A percentile compares a stretch with the other conserved stretches of the same genome.
Evolutionary conservation across 164 flowering plant genomes (phyloP).

Genomic region (Magnolia officinalis): DNA sequence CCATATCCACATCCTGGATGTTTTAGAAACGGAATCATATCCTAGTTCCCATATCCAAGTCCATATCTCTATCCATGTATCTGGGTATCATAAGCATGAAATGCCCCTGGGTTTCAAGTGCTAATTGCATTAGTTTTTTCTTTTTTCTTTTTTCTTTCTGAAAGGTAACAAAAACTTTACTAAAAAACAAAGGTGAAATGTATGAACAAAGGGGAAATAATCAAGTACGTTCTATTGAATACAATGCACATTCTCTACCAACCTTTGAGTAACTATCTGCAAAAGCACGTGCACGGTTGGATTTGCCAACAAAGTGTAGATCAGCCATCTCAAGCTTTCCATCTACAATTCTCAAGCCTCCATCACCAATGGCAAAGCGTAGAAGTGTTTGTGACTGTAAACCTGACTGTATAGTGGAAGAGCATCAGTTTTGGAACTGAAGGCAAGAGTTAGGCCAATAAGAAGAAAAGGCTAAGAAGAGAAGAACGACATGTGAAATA

Average conservation of each 20-base stretch:
- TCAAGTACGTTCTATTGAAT: not conserved
- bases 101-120: not conserved
- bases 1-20: too few species aligned
- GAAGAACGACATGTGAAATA: not conserved
- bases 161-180: not conserved
- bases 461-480: not conserved
- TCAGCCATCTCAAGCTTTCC: constrained; percentile 86
- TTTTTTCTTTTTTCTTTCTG: not conserved
- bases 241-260: constrained; percentile 4
- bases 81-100: too few species aligned
- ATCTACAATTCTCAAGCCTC: constrained; percentile 64
- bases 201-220: not conserved
- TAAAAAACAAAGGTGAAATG: not conserved
- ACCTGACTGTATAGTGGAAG: constrained; percentile 44
- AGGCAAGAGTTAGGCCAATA: not conserved
- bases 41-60: too few species aligned
- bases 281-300: constrained; percentile 78
- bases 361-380: constrained; percentile 68
- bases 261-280: constrained; percentile 98
- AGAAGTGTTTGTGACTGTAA: constrained; percentile 56
- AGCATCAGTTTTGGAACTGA: not conserved
- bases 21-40: too few species aligned
- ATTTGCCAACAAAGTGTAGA: constrained; percentile 61
- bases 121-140: not conserved
- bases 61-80: too few species aligned